Evolutionary conservation across 768 basidiomycete genomes (phyloP).

Genomic region (Calocybe cyanea): DNA sequence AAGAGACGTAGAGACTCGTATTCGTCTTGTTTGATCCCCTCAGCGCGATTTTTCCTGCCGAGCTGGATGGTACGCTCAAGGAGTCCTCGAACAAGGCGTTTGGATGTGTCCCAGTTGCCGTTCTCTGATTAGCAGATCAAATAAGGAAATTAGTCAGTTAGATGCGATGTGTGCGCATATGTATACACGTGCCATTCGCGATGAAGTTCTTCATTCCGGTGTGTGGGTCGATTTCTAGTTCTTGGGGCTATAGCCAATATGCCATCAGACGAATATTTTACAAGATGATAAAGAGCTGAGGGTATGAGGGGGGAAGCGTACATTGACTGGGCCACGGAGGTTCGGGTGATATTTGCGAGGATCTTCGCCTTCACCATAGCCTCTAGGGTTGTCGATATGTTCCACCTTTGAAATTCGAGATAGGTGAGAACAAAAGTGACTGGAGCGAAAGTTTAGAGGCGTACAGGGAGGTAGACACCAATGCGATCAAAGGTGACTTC

Average conservation of each 20-base stretch:
- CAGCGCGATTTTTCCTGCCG: conserved; percentile 60
- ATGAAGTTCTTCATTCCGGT: conserved; percentile 98
- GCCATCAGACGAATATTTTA: too few species aligned
- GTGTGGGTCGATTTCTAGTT: conserved; percentile 78
- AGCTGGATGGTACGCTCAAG: conserved; percentile 77
- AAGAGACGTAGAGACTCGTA: conserved; percentile 81
- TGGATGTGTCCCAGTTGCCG: conserved; percentile 87
- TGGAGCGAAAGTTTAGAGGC: conserved; percentile 23
- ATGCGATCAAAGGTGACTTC: conserved; percentile 83
- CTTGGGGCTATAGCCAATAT: conserved; percentile 50
- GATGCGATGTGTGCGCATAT: too few species aligned
- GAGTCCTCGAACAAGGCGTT: conserved; percentile 67
- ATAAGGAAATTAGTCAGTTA: neutral
- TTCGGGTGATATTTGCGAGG: conserved; percentile 71
- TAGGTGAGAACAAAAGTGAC: neutral
- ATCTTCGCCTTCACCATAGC: conserved; percentile 83
- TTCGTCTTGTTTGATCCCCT: conserved; percentile 59
- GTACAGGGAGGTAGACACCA: conserved; percentile 78
- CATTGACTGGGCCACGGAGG: conserved; percentile 81
- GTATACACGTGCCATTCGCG: conserved; percentile 60
- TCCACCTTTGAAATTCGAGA: conserved; percentile 44
- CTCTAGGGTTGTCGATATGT: conserved; percentile 92
- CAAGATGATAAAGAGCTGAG: neutral
- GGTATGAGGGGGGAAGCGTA: conserved; percentile 24
- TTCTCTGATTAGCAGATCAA: conserved; percentile 35